Percentiles rank a stretch among this genome's conserved stretches.
phyloP scores from a whole-genome alignment of 345 rosid genomes.

The Moringa oleifera region DNA sequence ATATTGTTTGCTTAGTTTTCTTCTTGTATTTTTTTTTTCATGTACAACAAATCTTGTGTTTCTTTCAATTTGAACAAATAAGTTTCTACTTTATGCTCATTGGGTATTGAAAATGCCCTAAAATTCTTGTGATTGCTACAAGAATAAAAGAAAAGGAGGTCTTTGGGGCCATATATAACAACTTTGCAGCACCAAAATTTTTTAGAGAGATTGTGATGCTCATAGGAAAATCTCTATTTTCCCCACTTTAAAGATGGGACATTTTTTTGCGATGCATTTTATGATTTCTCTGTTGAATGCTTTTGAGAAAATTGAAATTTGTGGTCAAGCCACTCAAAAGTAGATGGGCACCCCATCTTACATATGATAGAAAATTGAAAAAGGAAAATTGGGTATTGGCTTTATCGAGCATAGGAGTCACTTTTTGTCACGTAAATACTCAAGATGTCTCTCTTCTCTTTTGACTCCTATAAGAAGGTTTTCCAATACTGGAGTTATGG shows the following conservation, averaged over 20 bases:
- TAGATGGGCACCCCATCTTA: conserved; percentile 5
- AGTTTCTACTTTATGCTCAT: too few relatives aligned
- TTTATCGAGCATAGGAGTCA: conserved; percentile 33
- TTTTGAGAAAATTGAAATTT: conserved; percentile 15
- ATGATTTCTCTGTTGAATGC: conserved; percentile 14
- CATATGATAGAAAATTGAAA: background rate
- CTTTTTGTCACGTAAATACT: conserved; percentile 17
- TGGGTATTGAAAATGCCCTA: too few relatives aligned
- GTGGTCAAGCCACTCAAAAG: conserved; percentile 14
- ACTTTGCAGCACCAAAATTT: background rate
- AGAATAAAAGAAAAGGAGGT: too few relatives aligned
- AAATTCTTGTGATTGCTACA: too few relatives aligned
- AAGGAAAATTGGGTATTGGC: conserved; percentile 8
- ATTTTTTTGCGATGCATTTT: conserved; percentile 1
- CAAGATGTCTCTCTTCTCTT: conserved; percentile 27
- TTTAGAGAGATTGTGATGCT: too few relatives aligned
- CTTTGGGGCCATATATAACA: too few relatives aligned
- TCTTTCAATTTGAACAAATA: too few relatives aligned
- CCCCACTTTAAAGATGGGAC: conserved; percentile 13
- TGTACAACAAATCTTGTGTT: too few relatives aligned
- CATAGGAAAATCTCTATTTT: conserved; percentile 17
- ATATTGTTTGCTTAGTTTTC: too few relatives aligned
- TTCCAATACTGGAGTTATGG: too few relatives aligned
- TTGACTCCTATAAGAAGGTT: conserved; percentile 11
- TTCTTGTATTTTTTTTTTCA: too few relatives aligned